These are phyloP conservation scores for Oldenlandia corymbosa DNA, from an alignment of 257 asterid species.

Conservation along the genomic window DNA sequence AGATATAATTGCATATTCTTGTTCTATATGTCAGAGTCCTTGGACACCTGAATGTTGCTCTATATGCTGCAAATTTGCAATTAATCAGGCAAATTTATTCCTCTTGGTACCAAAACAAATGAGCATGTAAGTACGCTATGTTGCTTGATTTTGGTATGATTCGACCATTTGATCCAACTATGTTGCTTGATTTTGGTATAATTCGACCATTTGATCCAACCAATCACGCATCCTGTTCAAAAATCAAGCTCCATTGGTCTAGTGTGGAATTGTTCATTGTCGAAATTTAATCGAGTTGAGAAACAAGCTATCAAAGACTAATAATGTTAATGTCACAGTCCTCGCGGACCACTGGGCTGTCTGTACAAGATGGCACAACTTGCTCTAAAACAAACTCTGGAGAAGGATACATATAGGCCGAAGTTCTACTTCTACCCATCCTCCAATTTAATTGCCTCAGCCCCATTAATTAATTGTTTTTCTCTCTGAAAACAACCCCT, in stretches of 20 bases:
- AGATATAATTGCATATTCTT: too few relatives aligned
- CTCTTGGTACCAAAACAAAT: too few relatives aligned
- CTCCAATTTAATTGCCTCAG: neutral
- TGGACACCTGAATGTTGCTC: too few relatives aligned
- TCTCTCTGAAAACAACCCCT: neutral
- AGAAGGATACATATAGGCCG: neutral
- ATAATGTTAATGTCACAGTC: too few relatives aligned
- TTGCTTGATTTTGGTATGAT: too few relatives aligned
- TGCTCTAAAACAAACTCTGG: neutral
- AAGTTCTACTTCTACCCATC: neutral
- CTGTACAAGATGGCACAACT: neutral
- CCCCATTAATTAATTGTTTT: neutral
- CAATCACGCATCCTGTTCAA: slow-evolving; percentile 8
- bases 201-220: neutral
- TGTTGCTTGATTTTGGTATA: too few relatives aligned
- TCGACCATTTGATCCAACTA: too few relatives aligned
- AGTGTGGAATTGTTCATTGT: neutral
- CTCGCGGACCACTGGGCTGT: slow-evolving; percentile 3
- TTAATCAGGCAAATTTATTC: too few relatives aligned
- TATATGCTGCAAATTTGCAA: too few relatives aligned
- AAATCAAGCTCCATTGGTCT: neutral
- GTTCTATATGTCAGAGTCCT: too few relatives aligned
- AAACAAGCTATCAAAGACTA: neutral
- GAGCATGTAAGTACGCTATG: too few relatives aligned
- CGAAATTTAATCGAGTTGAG: neutral